Conservation (phyloP, 2,329 filamentous ascomycete genomes). For the Thelonectria discophora region DNA sequence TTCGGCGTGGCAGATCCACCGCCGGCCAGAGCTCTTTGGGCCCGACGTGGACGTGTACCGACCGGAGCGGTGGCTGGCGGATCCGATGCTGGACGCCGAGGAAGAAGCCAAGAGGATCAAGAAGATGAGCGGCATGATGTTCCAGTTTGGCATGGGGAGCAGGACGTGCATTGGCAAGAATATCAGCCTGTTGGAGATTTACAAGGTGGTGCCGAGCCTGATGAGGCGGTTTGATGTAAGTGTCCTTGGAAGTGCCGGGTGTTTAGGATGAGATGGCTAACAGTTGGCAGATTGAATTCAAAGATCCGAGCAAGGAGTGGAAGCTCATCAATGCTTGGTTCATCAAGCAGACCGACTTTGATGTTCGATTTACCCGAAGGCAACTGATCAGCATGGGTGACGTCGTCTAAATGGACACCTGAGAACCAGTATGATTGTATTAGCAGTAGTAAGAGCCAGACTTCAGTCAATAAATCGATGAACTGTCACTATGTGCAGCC, state of each 20-base stretch:
- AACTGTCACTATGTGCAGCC: too few relatives aligned
- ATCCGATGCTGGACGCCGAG: slow-evolving; percentile 48
- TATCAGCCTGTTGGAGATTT: slow-evolving; percentile 69
- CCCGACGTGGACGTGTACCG: slow-evolving; percentile 70
- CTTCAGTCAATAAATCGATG: too few relatives aligned
- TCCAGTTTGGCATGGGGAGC: slow-evolving; percentile 75
- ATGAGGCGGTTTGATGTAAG: slow-evolving; percentile 39
- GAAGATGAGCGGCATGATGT: slow-evolving; percentile 42
- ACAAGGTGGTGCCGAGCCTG: slow-evolving; percentile 65
- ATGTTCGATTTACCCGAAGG: slow-evolving; percentile 54
- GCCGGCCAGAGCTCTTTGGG: slow-evolving; percentile 73
- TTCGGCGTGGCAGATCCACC: slow-evolving; percentile 79
- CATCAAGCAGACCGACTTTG: slow-evolving; percentile 67
- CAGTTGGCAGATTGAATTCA: slow-evolving; percentile 59
- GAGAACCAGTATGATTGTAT: too few relatives aligned
- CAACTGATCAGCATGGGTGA: slow-evolving; percentile 48
- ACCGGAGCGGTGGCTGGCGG: slow-evolving; percentile 72
- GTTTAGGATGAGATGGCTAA: slow-evolving; percentile 13
- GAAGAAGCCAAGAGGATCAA: slow-evolving; percentile 55
- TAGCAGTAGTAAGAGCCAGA: neutral
- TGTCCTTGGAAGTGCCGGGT: rapidly evolving
- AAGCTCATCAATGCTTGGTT: slow-evolving; percentile 70
- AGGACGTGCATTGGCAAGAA: slow-evolving; percentile 77
- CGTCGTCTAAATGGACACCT: neutral
- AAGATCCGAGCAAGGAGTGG: slow-evolving; percentile 65